phyloP scores from a whole-genome alignment of 106 monocot genomes.

The Dioscorea dumetorum region DNA sequence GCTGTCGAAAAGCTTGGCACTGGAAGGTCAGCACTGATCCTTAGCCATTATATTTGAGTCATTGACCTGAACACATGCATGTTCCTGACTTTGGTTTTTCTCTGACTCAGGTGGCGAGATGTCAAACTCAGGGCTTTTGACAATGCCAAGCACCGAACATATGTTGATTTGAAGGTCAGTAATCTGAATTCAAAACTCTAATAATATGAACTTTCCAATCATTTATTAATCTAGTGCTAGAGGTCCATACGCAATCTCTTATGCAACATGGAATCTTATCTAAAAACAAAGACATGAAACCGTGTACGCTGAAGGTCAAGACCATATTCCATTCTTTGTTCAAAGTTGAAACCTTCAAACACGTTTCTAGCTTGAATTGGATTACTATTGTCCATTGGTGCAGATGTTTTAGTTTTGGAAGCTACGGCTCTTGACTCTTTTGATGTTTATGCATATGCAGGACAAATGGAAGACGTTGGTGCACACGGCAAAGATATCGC shows the following conservation, averaged over 20 bases:
- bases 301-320: too few species aligned
- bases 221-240: too few species aligned
- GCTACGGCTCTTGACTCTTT: not conserved
- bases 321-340: too few species aligned
- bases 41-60: not conserved
- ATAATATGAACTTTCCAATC: too few species aligned
- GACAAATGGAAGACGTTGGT: conserved; percentile 61
- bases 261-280: too few species aligned
- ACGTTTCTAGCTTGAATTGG: too few species aligned
- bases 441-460: conserved; percentile 8
- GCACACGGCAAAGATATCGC: conserved; percentile 47
- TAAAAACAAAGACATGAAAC: too few species aligned
- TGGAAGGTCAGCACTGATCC: conserved; percentile 54
- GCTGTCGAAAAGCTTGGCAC: conserved; percentile 92
- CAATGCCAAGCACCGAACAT: conserved; percentile 50
- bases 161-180: conserved; percentile 46
- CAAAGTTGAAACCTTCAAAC: too few species aligned
- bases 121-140: conserved; percentile 52
- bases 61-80: not conserved
- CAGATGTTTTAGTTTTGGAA: not conserved
- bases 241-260: too few species aligned
- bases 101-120: conserved; percentile 39
- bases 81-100: not conserved
- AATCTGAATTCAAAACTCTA: too few species aligned
- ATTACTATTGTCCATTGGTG: too few species aligned